Percentiles rank a stretch among this genome's conserved stretches.
Conservation (phyloP, 2,329 filamentous ascomycete genomes). For the Cytospora piceicola region DNA sequence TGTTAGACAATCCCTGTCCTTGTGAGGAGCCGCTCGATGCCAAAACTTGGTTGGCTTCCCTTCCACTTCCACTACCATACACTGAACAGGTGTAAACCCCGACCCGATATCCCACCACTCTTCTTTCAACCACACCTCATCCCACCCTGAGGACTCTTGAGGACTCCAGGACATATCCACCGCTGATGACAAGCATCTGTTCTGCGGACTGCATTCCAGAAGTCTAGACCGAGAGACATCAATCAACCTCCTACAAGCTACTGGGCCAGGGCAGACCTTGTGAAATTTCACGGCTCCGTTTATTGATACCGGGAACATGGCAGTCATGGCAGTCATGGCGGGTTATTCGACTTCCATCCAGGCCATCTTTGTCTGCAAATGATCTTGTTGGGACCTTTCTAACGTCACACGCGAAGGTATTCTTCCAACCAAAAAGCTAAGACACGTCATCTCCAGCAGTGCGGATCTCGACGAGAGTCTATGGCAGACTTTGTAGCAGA, state of each 20-base stretch:
- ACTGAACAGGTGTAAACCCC: too few relatives aligned
- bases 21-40: neutral
- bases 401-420: neutral
- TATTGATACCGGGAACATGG: neutral
- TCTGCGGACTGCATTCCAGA: neutral
- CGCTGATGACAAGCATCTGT: constrained; percentile 6
- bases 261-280: neutral
- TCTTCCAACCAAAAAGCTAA: neutral
- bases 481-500: neutral
- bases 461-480: neutral
- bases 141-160: constrained; percentile 15
- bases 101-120: constrained; percentile 23
- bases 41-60: neutral
- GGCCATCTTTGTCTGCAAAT: neutral
- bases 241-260: neutral
- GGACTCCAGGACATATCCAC: constrained; percentile 19
- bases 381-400: neutral
- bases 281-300: neutral
- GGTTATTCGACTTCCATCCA: neutral
- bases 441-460: neutral
- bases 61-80: neutral
- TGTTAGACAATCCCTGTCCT: neutral
- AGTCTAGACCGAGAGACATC: neutral
- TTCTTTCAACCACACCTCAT: constrained; percentile 11
- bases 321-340: neutral